Evolutionary conservation across 805 yeast genomes (phyloP).

Genomic region (Schwanniomyces vanrijiae): DNA sequence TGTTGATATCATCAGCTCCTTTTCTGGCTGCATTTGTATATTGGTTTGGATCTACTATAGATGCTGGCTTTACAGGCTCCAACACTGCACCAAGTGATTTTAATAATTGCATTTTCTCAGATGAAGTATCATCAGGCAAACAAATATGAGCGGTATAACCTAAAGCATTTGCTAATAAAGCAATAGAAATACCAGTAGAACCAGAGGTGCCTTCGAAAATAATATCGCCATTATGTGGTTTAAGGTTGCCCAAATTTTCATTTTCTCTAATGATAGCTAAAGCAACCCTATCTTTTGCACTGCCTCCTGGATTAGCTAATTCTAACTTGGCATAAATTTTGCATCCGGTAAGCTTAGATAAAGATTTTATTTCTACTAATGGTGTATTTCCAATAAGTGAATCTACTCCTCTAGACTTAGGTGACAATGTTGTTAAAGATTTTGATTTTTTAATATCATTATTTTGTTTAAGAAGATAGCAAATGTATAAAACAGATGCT

Average conservation of each 20-base stretch:
- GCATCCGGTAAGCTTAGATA: constrained; percentile 73
- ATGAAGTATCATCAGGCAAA: constrained; percentile 89
- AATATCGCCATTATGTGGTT: constrained; percentile 62
- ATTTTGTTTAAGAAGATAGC: constrained; percentile 1
- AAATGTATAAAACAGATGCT: constrained; percentile 2
- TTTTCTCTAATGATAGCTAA: constrained; percentile 73
- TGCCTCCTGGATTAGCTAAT: constrained; percentile 86
- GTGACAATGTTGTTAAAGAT: constrained; percentile 20
- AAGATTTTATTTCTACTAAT: constrained; percentile 66
- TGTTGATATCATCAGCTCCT: constrained; percentile 55
- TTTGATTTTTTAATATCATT: not conserved
- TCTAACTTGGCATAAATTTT: constrained; percentile 87
- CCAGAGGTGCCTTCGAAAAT: constrained; percentile 97
- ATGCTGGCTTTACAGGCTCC: constrained; percentile 88
- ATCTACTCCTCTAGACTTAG: constrained; percentile 55
- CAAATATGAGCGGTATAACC: constrained; percentile 94
- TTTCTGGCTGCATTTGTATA: constrained; percentile 85
- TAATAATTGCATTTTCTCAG: constrained; percentile 74
- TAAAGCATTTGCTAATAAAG: constrained; percentile 81
- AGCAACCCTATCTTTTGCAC: constrained; percentile 95
- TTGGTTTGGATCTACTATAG: constrained; percentile 90
- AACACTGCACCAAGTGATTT: constrained; percentile 77
- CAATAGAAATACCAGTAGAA: constrained; percentile 93
- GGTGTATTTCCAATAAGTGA: constrained; percentile 92
- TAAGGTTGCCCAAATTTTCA: constrained; percentile 57